phyloP scores from a whole-genome alignment of 495 filamentous ascomycete species.

The Trichoderma gamsii region DNA sequence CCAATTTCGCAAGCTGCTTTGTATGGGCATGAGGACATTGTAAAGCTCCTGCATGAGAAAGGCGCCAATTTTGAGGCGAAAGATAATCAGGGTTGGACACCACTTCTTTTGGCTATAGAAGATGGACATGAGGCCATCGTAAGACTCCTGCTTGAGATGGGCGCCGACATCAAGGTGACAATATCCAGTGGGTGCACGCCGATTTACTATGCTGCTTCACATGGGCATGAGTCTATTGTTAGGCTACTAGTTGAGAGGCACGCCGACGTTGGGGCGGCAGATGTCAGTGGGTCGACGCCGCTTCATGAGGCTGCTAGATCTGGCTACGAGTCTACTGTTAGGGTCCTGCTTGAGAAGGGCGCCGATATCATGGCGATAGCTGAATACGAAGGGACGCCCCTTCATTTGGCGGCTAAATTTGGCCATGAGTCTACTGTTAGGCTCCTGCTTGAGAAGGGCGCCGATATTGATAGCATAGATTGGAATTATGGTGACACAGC shows the following conservation, averaged over 20 bases:
- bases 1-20: not conserved
- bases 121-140: slow-evolving; percentile 20
- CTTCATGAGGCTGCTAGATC: no score
- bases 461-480: no score
- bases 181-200: not conserved
- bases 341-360: no score
- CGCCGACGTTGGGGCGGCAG: no score
- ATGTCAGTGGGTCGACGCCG: no score
- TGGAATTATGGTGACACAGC: no score
- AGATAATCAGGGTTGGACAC: slow-evolving; percentile 18
- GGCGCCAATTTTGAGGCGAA: not conserved
- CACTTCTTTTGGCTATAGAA: slow-evolving; percentile 21
- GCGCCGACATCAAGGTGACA: not conserved
- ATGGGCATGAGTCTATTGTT: slow-evolving; percentile 14
- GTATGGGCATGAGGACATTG: not conserved
- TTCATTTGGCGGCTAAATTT: no score
- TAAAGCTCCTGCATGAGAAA: not conserved
- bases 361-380: no score
- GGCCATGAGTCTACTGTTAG: not conserved
- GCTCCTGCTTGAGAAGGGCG: not conserved
- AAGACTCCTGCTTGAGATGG: not conserved
- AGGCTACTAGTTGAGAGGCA: not conserved
- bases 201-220: not conserved
- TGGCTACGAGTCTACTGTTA: no score
- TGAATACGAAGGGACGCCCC: no score